These are phyloP conservation scores for Paramyrothecium sp. DNA, from an alignment of 2,329 filamentous ascomycete genomes.

Conservation along the genomic window DNA sequence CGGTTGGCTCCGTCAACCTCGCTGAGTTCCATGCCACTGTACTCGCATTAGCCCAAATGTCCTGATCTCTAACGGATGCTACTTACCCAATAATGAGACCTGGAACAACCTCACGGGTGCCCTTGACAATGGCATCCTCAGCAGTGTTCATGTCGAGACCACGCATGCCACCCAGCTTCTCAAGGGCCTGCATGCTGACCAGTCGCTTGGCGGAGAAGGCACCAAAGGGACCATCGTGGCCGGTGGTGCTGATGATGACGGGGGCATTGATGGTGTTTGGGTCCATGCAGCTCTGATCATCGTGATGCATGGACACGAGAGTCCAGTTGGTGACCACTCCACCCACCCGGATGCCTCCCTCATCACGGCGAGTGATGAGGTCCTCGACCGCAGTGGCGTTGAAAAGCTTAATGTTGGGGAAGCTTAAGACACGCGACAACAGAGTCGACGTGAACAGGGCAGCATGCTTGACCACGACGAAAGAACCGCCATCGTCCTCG, in stretches of 20 bases:
- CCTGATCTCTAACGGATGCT: too few species aligned
- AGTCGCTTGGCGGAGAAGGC: conserved; percentile 90
- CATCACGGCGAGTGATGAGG: conserved; percentile 74
- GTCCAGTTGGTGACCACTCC: conserved; percentile 98
- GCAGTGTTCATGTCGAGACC: conserved; percentile 89
- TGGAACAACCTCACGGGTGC: conserved; percentile 82
- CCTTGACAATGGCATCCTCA: conserved; percentile 91
- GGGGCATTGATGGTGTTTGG: conserved; percentile 96
- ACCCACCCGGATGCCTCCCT: conserved; percentile 65
- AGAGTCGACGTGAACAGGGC: conserved; percentile 89
- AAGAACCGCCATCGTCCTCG: conserved; percentile 78
- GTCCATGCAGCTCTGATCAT: conserved; percentile 94
- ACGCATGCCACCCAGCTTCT: conserved; percentile 87
- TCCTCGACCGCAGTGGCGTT: conserved; percentile 93
- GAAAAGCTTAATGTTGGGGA: conserved; percentile 95
- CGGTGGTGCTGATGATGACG: conserved; percentile 83
- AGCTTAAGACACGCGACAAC: conserved; percentile 75
- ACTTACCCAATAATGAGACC: conserved; percentile 75
- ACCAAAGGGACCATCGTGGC: conserved; percentile 87
- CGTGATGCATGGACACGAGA: conserved; percentile 81
- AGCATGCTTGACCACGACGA: conserved; percentile 91
- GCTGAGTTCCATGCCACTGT: conserved; percentile 78
- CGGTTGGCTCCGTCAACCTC: conserved; percentile 90
- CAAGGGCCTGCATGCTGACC: conserved; percentile 80
- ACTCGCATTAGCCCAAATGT: neutral